Base-by-base conservation (phyloP, 805 yeast genomes). In the Barnettozyma salicaria region DNA sequence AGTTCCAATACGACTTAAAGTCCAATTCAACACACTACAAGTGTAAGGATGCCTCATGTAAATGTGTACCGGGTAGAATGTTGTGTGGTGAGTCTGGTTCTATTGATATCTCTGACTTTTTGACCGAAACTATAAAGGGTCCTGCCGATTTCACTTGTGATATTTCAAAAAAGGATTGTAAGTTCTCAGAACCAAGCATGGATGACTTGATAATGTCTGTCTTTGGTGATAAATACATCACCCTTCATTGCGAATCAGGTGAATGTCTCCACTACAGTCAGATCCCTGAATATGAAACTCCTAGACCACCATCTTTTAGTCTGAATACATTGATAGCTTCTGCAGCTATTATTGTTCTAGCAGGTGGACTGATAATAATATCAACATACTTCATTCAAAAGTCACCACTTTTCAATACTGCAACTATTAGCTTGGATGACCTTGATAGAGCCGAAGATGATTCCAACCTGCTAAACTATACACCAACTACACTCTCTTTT, bases 151-250 rank as follows among this genome's bases (percentile, higher is more conserved):
- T 92, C 52, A 63, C 76, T 4, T 92, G 98, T 63, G 85, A 87
- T 56, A 58, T 84, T 17, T 58, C 62, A 6, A 57, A 71, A 12
- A 74, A 68, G 28, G 61, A 67, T 31, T 92, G 98, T 63, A 68
- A 68, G 32, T 92, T 92, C 53, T 80, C 90, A 3, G 98, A 92
- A 56, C 97, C 98, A 30, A 80, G 92, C 37, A 90, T 92, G 97
- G 85, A 92, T 61, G 94, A 85, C 47, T 70, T 92, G 52, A 92
- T 92, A 40, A 69, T 77, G 41, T 78, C 86, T 7, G 95, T 92
- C 3, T 92, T 92, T 63, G 98, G 98, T n/a, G 98, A 92, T 56
- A 85, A 90, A 1, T 72, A 77, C 48, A 92, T 92, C 53, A 80
- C 89, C 2, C 65, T 92, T 38, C 68, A 73, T 30, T 92, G 98